Conservation (phyloP, 352 stramenopile species). For the Phytophthora pistaciae region DNA sequence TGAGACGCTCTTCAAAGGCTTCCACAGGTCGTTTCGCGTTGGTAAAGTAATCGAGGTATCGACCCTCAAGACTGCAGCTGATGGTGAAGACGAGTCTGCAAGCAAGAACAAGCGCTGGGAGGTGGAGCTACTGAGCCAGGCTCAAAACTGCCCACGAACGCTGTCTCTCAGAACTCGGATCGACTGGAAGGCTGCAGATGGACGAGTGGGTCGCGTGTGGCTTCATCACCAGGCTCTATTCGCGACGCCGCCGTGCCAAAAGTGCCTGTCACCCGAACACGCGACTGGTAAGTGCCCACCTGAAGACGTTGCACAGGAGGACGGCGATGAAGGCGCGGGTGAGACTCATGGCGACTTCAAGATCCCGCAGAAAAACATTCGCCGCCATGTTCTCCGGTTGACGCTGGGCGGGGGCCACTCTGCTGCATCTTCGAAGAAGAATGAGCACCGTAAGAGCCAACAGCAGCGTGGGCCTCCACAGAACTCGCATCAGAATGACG, state of each 20-base stretch:
- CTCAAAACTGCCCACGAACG: slow-evolving; percentile 38
- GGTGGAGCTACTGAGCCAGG: slow-evolving; percentile 44
- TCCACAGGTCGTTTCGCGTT: slow-evolving; percentile 49
- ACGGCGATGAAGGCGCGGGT: slow-evolving; percentile 8
- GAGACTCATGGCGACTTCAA: slow-evolving; percentile 3
- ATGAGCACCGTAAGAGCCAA: slow-evolving; percentile 33
- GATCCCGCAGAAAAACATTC: slow-evolving; percentile 18
- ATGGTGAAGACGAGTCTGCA: background rate
- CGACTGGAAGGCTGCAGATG: slow-evolving; percentile 47
- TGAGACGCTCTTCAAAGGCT: slow-evolving; percentile 39
- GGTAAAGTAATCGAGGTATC: slow-evolving; percentile 36
- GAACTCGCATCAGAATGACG: background rate
- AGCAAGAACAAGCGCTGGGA: slow-evolving; percentile 40
- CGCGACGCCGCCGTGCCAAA: slow-evolving; percentile 41
- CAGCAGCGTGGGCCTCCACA: slow-evolving; percentile 10
- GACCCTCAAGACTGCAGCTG: background rate
- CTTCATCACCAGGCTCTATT: slow-evolving; percentile 57
- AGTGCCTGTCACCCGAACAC: slow-evolving; percentile 47
- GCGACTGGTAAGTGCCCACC: slow-evolving; percentile 26
- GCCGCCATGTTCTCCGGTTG: slow-evolving; percentile 38
- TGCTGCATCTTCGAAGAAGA: slow-evolving; percentile 20
- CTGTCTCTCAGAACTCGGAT: slow-evolving; percentile 46
- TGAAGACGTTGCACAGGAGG: background rate
- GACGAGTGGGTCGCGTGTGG: slow-evolving; percentile 41
- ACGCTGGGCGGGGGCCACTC: slow-evolving; percentile 17